Base-by-base conservation (phyloP, 192 early-diverging fungal genomes). In the Gigaspora rosea region DNA sequence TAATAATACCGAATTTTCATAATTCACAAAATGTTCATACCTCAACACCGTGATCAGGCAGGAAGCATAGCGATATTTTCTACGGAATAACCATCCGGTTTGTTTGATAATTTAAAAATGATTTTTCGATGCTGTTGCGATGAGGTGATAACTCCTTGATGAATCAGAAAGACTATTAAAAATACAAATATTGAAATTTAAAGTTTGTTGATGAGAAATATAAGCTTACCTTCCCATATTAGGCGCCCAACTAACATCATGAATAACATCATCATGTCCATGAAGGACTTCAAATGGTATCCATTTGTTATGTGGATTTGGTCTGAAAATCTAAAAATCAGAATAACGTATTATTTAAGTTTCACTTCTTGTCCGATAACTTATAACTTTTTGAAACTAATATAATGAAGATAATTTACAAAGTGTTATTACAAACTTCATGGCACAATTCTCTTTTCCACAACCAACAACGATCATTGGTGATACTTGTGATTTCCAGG, bases 51-150 rank as follows among this genome's bases (percentile, higher is more conserved):
- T n/a, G n/a, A n/a, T n/a, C n/a, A n/a, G n/a, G n/a, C n/a, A n/a
- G n/a, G n/a, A n/a, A n/a, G n/a, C n/a, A n/a, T n/a, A n/a, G n/a
- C n/a, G n/a, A n/a, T n/a, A n/a, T n/a, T n/a, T n/a, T n/a, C n/a
- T n/a, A n/a, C n/a, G n/a, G n/a, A n/a, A n/a, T n/a, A n/a, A n/a
- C n/a, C n/a, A n/a, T n/a, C n/a, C n/a, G n/a, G n/a, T n/a, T n/a
- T n/a, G 8, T 12, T 12, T 12, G 8, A 51, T 12, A 51, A 50
- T 50, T 50, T 92, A 56, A 85, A 77, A 58, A n/a, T 86, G 84
- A 81, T 95, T 93, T 70, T 89, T 93, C 68, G 85, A 94, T 0
- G 90, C 91, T 3, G 94, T 95, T 0, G 94, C 94, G 67, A 95
- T 93, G 71, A 95, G 81, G 54, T 95, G 91, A 80, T 94, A 95